Evolutionary conservation across 805 yeast species (phyloP).

Genomic region (Ogataea zsoltii): DNA sequence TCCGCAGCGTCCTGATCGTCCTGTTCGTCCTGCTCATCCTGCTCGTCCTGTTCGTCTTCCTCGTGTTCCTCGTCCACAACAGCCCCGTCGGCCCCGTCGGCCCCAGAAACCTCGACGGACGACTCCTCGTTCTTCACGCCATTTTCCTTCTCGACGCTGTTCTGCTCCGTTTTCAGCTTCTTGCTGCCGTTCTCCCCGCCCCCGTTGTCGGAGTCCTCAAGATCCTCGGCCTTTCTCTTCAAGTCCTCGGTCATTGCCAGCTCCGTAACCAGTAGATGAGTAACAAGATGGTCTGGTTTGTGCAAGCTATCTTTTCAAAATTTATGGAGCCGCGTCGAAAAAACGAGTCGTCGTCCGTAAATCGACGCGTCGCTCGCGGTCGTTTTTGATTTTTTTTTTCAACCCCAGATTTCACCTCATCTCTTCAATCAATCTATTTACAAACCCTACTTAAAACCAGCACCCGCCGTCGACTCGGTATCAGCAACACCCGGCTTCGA

Average conservation of each 20-base stretch:
- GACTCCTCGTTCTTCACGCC: slow-evolving; percentile 9
- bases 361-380: no score
- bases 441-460: no score
- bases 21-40: slow-evolving; percentile 28
- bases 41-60: slow-evolving; percentile 19
- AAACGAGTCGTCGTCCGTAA: no score
- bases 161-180: slow-evolving; percentile 20
- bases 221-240: slow-evolving; percentile 2
- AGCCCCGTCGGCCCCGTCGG: slow-evolving; percentile 22
- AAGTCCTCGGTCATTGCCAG: slow-evolving; percentile 2
- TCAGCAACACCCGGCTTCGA: no score
- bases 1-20: slow-evolving; percentile 36
- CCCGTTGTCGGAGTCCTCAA: slow-evolving; percentile 23
- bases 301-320: no score
- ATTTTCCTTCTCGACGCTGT: slow-evolving; percentile 3
- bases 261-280: not conserved
- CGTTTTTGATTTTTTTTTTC: no score
- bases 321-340: no score
- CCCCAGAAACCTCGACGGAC: no score
- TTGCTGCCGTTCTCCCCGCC: slow-evolving; percentile 6
- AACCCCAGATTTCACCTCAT: no score
- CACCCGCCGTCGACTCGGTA: no score
- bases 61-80: slow-evolving; percentile 13
- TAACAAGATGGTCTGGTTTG: no score
- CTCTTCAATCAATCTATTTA: no score